Evolutionary conservation across 352 stramenopile species (phyloP).

Genomic region (Phytophthora melonis): DNA sequence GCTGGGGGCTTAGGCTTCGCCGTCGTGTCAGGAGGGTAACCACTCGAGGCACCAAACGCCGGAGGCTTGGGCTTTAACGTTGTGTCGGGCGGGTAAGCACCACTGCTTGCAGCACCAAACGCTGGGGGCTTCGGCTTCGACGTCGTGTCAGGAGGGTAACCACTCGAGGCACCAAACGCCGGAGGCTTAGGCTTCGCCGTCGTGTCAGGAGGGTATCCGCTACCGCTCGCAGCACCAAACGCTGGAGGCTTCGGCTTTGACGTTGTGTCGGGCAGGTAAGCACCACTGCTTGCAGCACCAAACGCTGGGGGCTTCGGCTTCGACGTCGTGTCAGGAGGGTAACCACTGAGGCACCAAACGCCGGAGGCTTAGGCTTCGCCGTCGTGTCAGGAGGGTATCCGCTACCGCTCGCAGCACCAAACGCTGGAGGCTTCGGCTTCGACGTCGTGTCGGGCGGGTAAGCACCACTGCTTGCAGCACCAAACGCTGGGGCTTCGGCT

Average conservation of each 20-base stretch:
- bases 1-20: conserved; percentile 39
- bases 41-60: conserved; percentile 21
- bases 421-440: conserved; percentile 43
- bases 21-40: conserved; percentile 49
- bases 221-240: conserved; percentile 11
- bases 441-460: conserved; percentile 56
- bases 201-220: conserved; percentile 49
- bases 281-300: conserved; percentile 10
- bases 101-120: conserved; percentile 19
- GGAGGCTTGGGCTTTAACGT: conserved; percentile 46
- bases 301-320: conserved; percentile 44
- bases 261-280: conserved; percentile 53
- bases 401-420: conserved; percentile 20
- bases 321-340: conserved; percentile 51
- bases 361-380: conserved; percentile 38
- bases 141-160: conserved; percentile 52
- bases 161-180: conserved; percentile 39
- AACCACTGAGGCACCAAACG: conserved; percentile 44
- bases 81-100: conserved; percentile 52
- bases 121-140: conserved; percentile 41
- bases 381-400: conserved; percentile 55
- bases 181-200: conserved; percentile 37
- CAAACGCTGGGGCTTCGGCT: conserved; percentile 43
- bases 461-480: conserved; percentile 3
- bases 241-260: conserved; percentile 34